Percentiles rank a stretch among this genome's conserved stretches.
Conservation (phyloP, 768 basidiomycete species). For the Suillus discolor region DNA sequence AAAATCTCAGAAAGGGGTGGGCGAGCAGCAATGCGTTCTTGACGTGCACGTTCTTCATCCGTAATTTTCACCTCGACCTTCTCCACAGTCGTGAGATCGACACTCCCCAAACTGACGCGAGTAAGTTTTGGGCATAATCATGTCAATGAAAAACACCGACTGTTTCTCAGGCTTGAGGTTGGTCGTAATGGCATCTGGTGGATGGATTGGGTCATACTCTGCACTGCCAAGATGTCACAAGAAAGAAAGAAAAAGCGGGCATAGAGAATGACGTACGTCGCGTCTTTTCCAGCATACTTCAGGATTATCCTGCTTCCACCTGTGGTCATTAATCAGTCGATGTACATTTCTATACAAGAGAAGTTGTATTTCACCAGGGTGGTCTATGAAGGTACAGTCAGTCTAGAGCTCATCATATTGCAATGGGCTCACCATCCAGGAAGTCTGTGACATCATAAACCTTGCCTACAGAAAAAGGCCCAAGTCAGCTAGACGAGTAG, state of each 20-base stretch:
- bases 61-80: conserved; percentile 64
- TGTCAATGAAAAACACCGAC: conserved; percentile 35
- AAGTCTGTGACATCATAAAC: conserved; percentile 78
- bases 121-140: neutral
- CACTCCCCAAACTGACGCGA: conserved; percentile 55
- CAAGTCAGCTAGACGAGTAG: no score
- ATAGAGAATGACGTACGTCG: conserved; percentile 55
- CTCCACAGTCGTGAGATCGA: conserved; percentile 66
- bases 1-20: conserved; percentile 77
- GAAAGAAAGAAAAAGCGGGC: neutral
- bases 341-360: conserved; percentile 10
- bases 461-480: conserved; percentile 43
- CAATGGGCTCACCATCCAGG: conserved; percentile 48
- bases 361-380: neutral
- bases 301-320: conserved; percentile 81
- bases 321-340: conserved; percentile 26
- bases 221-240: conserved; percentile 37
- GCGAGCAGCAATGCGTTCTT: conserved; percentile 56
- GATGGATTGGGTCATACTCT: conserved; percentile 85
- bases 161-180: conserved; percentile 80
- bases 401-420: conserved; percentile 44
- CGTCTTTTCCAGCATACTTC: conserved; percentile 87
- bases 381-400: conserved; percentile 10
- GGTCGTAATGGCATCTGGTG: conserved; percentile 70
- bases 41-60: conserved; percentile 68